A percentile compares a stretch with the other conserved stretches of the same genome.
These are phyloP conservation scores for Phytophthora idaei DNA, from an alignment of 352 stramenopile species.

Conservation along the genomic window DNA sequence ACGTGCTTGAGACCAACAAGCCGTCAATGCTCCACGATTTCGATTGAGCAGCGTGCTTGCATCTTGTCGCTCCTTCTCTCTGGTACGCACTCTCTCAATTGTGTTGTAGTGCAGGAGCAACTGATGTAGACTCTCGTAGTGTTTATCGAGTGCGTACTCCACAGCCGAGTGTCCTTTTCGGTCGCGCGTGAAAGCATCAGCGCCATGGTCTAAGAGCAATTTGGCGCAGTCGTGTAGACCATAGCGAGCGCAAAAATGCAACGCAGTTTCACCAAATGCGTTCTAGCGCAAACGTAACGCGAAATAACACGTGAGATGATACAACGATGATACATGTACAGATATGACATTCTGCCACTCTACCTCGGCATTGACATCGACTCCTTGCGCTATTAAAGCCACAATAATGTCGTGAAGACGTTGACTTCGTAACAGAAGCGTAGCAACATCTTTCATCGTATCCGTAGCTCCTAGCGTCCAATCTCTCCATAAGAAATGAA, in stretches of 20 bases:
- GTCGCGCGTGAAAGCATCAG: slow-evolving; percentile 40
- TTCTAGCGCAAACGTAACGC: slow-evolving; percentile 43
- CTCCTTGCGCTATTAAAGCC: slow-evolving; percentile 37
- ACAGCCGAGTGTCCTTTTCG: slow-evolving; percentile 48
- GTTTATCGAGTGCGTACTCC: slow-evolving; percentile 43
- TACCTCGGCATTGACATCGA: slow-evolving; percentile 67
- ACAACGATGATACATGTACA: neutral
- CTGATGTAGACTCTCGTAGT: slow-evolving; percentile 42
- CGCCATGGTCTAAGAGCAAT: slow-evolving; percentile 53
- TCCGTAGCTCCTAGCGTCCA: slow-evolving; percentile 35
- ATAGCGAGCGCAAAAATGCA: slow-evolving; percentile 62
- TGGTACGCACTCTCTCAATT: slow-evolving; percentile 44
- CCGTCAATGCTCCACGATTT: slow-evolving; percentile 47
- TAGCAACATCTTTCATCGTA: slow-evolving; percentile 38
- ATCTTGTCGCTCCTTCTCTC: slow-evolving; percentile 38
- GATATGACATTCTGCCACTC: neutral
- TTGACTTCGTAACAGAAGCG: slow-evolving; percentile 40
- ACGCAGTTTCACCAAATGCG: slow-evolving; percentile 56
- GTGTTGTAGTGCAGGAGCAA: slow-evolving; percentile 49
- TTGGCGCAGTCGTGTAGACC: slow-evolving; percentile 61
- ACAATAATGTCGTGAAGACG: slow-evolving; percentile 48
- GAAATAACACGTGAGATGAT: neutral
- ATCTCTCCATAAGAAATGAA: slow-evolving; percentile 67
- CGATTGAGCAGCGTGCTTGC: slow-evolving; percentile 39
- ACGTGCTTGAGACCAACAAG: slow-evolving; percentile 64